These are phyloP conservation scores for Xylaria bambusicola DNA, from an alignment of 495 filamentous ascomycete species.

Conservation along the genomic window DNA sequence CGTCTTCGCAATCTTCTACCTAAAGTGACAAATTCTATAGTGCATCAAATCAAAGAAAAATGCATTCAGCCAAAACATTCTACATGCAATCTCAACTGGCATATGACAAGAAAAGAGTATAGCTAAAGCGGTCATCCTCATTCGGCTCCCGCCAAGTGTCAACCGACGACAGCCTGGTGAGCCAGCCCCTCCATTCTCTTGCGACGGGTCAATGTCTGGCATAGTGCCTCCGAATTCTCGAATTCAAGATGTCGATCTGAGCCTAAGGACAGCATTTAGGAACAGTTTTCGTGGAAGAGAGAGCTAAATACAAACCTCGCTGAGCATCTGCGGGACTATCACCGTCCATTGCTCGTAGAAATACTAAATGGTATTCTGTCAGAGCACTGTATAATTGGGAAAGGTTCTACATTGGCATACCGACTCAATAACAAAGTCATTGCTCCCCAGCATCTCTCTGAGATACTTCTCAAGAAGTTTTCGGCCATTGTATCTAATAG, in stretches of 20 bases:
- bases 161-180: too few species aligned
- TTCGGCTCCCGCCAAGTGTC: too few species aligned
- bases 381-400: background rate
- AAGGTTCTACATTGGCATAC: background rate
- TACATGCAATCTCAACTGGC: too few species aligned
- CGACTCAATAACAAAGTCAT: conserved; percentile 1
- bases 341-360: conserved; percentile 1
- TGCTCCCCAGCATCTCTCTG: background rate
- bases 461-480: background rate
- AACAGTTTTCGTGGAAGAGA: background rate
- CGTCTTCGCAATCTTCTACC: too few species aligned
- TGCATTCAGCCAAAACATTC: too few species aligned
- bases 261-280: background rate
- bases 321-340: background rate
- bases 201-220: background rate
- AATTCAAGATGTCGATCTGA: conserved; percentile 1
- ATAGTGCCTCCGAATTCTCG: background rate
- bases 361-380: background rate
- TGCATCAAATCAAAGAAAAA: too few species aligned
- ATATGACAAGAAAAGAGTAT: too few species aligned
- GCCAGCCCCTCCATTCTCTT: too few species aligned
- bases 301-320: background rate
- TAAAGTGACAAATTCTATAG: too few species aligned
- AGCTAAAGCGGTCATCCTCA: too few species aligned
- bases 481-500: background rate